Conservation (phyloP, 2,329 filamentous ascomycete genomes). For the Trichoderma arundinaceum region DNA sequence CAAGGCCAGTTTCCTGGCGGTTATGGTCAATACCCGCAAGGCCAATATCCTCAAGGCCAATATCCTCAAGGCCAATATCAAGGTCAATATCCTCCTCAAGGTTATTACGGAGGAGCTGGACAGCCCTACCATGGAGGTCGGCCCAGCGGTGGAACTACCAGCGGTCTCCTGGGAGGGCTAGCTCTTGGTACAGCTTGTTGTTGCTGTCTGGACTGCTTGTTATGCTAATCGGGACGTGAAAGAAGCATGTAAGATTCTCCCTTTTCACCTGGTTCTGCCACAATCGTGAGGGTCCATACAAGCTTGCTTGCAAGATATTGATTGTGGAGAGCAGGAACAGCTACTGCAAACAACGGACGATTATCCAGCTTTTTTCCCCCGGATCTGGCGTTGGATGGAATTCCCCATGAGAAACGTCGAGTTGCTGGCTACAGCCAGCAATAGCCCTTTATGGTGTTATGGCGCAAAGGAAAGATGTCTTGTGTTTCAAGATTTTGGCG, state of each 20-base stretch:
- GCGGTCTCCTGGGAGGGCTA: slow-evolving; percentile 52
- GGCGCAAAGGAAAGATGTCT: background rate
- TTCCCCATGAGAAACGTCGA: background rate
- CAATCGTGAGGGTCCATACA: background rate
- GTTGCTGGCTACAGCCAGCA: background rate
- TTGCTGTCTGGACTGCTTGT: slow-evolving; percentile 63
- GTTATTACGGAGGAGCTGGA: slow-evolving; percentile 44
- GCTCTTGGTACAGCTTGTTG: slow-evolving; percentile 61
- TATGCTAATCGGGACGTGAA: slow-evolving; percentile 45
- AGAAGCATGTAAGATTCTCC: background rate
- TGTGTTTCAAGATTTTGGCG: background rate
- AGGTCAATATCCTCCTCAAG: slow-evolving; percentile 37
- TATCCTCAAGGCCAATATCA: slow-evolving; percentile 42
- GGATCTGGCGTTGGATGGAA: no score
- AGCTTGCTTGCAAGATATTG: no score
- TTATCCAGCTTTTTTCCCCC: background rate
- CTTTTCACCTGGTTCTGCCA: background rate
- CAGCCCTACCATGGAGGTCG: slow-evolving; percentile 43
- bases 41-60: slow-evolving; percentile 10
- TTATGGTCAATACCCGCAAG: slow-evolving; percentile 36
- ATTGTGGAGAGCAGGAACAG: no score
- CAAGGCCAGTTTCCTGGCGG: slow-evolving; percentile 9
- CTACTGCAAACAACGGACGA: no score
- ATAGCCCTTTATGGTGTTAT: background rate
- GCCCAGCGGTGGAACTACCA: slow-evolving; percentile 33